Base-by-base conservation (phyloP, 1,139 yeast species). In the Candida tunisiensis region DNA sequence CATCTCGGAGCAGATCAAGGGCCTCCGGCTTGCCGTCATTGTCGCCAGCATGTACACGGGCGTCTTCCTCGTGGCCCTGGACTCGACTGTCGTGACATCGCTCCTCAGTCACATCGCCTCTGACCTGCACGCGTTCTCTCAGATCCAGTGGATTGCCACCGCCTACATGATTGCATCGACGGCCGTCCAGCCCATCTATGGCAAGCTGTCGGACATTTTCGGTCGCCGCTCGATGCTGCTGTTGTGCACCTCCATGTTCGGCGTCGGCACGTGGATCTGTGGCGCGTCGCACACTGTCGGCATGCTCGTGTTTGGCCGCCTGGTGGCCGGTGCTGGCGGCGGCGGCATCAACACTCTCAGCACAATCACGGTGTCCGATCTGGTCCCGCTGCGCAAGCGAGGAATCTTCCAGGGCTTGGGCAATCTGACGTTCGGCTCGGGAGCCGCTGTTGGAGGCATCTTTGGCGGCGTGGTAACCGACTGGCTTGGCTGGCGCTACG, bases 191-290 rank as follows among this genome's bases (percentile, higher is more conserved):
- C 94, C 94, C 1, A 51, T 83, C 15, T 80, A 74, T 39, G 94
- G 94, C 15, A 82, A 80, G 44, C 51, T 83, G 19, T 74, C 91
- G 3, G 94, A 82, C 42, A 78, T 82, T 24, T 80, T 74, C 47
- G 94, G 94, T 13, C 63, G 93, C 40, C 75, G 68, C 44, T 46
- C 55, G 6, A 47, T 67, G 32, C 49, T 72, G 23, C 39, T 70
- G 6, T 47, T 65, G 24, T 64, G 71, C 40, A 65, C 66, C 32
- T 30, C 49, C 4, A 41, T 56, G 21, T 72, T 72, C 38, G 65
- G 64, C 1, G 19, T 65, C 12, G 80, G 79, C 8, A 67, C 74
- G 40, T 37, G 62, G 17, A 49, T 67, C 26, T 68, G 74, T 41
- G 74, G 75, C 4, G 27, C 51, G 3, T 51, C 72, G 6, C 41